Conservation (phyloP, 192 early-diverging fungal species). For the Powellomyces hirtus region DNA sequence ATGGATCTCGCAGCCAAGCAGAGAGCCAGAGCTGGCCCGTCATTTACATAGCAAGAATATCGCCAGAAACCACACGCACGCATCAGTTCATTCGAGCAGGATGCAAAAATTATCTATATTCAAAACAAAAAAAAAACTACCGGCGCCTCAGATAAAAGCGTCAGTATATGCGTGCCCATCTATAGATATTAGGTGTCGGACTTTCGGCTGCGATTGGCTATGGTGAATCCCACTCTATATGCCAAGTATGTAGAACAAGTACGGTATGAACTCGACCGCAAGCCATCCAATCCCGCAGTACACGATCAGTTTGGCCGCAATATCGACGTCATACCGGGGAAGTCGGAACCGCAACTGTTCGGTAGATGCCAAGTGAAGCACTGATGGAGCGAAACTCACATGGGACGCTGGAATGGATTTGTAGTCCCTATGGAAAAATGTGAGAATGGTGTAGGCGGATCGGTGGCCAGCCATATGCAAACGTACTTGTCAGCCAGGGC, state of each 20-base stretch:
- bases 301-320: slow-evolving; percentile 23
- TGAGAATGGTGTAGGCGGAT: neutral
- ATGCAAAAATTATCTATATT: too few species aligned
- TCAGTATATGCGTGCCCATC: too few species aligned
- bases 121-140: too few species aligned
- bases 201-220: too few species aligned
- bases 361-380: neutral
- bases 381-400: slow-evolving; percentile 12
- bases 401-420: slow-evolving; percentile 8
- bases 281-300: slow-evolving; percentile 40
- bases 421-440: neutral
- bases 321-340: slow-evolving; percentile 27
- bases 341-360: slow-evolving; percentile 13
- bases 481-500: slow-evolving; percentile 25
- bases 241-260: slow-evolving; percentile 17
- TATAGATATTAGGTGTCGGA: too few species aligned
- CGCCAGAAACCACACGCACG: too few species aligned
- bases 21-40: too few species aligned
- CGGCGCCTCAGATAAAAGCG: too few species aligned
- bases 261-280: slow-evolving; percentile 26
- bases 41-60: too few species aligned
- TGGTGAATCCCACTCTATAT: too few species aligned
- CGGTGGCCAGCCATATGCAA: neutral
- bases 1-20: slow-evolving; percentile 32
- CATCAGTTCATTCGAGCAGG: too few species aligned